Percentiles rank a stretch among this genome's conserved stretches.
Evolutionary conservation across 2,329 filamentous ascomycete species (phyloP).

Genomic region (Pestalotiopsis sp.): DNA sequence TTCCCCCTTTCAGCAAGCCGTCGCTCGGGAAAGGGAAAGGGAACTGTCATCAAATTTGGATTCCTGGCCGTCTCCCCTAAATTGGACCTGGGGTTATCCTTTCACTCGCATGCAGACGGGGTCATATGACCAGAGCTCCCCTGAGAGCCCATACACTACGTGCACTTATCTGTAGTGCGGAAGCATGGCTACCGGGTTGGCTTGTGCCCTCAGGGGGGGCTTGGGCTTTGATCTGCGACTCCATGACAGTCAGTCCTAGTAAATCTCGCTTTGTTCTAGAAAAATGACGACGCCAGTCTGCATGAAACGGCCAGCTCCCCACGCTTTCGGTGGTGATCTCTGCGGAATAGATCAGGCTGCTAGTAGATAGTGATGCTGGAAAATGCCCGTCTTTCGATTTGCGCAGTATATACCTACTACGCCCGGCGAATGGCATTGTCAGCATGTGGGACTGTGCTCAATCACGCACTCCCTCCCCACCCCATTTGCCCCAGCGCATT

Average conservation of each 20-base stretch:
- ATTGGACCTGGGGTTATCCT: conserved; percentile 2
- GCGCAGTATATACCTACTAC: not conserved
- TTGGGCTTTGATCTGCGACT: conserved; percentile 3
- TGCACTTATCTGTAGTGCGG: not conserved
- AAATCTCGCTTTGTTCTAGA: not conserved
- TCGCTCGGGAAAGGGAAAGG: not conserved
- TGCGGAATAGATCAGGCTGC: not conserved
- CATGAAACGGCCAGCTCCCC: conserved; percentile 10
- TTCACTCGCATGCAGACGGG: conserved; percentile 12
- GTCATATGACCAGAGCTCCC: conserved; percentile 11
- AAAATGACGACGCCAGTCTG: conserved; percentile 9
- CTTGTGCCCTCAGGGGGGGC: not conserved
- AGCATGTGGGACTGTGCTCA: not conserved
- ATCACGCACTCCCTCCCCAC: not conserved
- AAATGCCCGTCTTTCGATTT: not conserved
- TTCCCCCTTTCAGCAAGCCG: not conserved
- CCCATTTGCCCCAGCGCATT: not conserved
- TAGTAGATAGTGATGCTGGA: not conserved
- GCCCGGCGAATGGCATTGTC: not conserved
- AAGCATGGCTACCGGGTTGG: not conserved
- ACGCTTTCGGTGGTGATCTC: not conserved
- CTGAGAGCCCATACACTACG: not conserved
- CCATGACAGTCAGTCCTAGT: not conserved
- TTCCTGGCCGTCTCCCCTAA: not conserved
- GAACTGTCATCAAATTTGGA: conserved; percentile 1